These are phyloP conservation scores for Beta vulgaris DNA, from an alignment of 148 eudicot genomes.

Conservation along the genomic window DNA sequence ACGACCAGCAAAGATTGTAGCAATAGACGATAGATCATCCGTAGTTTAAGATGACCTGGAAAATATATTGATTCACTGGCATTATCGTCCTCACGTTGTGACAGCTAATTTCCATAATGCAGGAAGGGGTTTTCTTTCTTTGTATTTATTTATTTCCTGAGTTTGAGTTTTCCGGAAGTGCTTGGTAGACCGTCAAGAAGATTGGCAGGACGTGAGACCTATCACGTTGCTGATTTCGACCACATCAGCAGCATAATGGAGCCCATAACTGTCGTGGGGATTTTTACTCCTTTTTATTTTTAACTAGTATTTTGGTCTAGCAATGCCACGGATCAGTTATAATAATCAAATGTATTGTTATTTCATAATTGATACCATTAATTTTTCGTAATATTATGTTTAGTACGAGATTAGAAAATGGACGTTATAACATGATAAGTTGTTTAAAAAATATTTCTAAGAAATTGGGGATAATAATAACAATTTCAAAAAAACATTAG, in stretches of 20 bases:
- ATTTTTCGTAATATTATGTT: too few relatives aligned
- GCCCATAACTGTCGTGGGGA: not conserved
- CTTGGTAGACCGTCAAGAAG: constrained; percentile 26
- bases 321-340: too few relatives aligned
- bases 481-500: too few relatives aligned
- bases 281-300: too few relatives aligned
- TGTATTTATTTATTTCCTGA: not conserved
- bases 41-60: constrained; percentile 21
- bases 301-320: too few relatives aligned
- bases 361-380: too few relatives aligned
- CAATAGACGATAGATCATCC: not conserved
- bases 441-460: too few relatives aligned
- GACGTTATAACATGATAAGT: too few relatives aligned
- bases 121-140: not conserved
- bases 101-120: constrained; percentile 21
- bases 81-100: constrained; percentile 25
- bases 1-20: constrained; percentile 5
- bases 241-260: not conserved
- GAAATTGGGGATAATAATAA: too few relatives aligned
- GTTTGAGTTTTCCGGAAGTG: not conserved
- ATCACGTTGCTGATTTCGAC: constrained; percentile 16
- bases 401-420: too few relatives aligned
- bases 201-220: constrained; percentile 25
- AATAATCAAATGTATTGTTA: too few relatives aligned
- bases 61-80: not conserved